These are phyloP conservation scores for Ogataea pignaliae DNA, from an alignment of 805 yeast genomes.

Conservation along the genomic window DNA sequence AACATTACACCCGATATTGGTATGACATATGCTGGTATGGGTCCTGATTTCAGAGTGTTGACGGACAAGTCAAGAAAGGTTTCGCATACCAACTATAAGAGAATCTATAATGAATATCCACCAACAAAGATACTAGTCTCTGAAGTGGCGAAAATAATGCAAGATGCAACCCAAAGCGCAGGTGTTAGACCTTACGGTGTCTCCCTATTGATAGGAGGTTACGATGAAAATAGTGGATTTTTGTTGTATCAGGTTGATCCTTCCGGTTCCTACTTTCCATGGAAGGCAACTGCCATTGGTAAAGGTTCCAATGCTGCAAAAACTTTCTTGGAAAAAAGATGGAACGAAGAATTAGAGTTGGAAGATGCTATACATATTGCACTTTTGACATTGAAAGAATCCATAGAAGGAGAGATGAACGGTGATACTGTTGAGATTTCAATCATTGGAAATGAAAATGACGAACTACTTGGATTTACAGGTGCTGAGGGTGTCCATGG, in stretches of 20 bases:
- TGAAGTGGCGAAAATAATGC: conserved; percentile 94
- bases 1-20: conserved; percentile 92
- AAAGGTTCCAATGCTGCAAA: conserved; percentile 95
- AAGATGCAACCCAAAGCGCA: conserved; percentile 97
- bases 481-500: conserved; percentile 79
- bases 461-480: conserved; percentile 73
- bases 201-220: conserved; percentile 88
- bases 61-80: conserved; percentile 91
- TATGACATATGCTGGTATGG: conserved; percentile 97
- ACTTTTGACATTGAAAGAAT: conserved; percentile 85
- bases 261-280: conserved; percentile 94
- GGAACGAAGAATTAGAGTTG: conserved; percentile 95
- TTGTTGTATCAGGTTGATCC: conserved; percentile 97
- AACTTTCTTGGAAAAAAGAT: conserved; percentile 94
- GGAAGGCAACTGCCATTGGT: conserved; percentile 99
- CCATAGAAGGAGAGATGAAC: conserved; percentile 96
- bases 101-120: conserved; percentile 94
- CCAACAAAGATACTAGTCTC: conserved; percentile 92
- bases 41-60: conserved; percentile 94
- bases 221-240: conserved; percentile 66
- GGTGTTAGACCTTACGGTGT: conserved; percentile 99
- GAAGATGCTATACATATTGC: conserved; percentile 99
- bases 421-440: conserved; percentile 95
- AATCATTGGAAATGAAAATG: conserved; percentile 78
- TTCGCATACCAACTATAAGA: conserved; percentile 88